Evolutionary conservation across 805 yeast species (phyloP), one percentile per base, ranked within the genome.

Genomic region (Clavispora phyllophila): DNA sequence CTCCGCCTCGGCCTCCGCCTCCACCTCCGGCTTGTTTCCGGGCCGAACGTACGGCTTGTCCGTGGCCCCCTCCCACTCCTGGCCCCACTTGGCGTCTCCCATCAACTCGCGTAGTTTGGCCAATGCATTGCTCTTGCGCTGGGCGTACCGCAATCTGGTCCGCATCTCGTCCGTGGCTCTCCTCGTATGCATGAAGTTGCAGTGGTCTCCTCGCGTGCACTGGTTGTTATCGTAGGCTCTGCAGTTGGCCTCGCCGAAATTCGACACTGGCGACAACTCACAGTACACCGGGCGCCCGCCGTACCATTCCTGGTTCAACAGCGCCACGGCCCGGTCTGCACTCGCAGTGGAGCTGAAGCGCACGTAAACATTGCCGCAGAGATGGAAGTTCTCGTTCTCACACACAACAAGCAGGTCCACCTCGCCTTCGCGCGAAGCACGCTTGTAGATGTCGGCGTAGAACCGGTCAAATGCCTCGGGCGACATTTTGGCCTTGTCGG

Each of bases 161-260:
- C 70, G 60, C 23, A 81, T 56, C 12, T 60, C 67, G 6, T 55
- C 55, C 2, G 76, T 57, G 0, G 95, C 87, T 29, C 72, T 62
- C 52, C 81, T 71, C 3, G 82, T 73, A 61, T 90, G 98, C 76
- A 88, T 84, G 61, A 86, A 89, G 61, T 90, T 90, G 63, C 98
- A 90, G 55, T 77, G 75, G 25, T 82, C 85, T 2, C 89, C 91
- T 57, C 97, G 74, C n/a, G 73, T 76, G 58, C 98, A 90, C 12
- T 65, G 66, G 19, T 71, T 63, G 2, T 70, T 62, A 29, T 82
- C 87, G 55, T 83, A 82, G 34, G 84, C 84, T 32, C 87, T 70
- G 57, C 98, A 90, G 42, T 78, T 72, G 10, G 95, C 84, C 42
- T 83, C 93, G 36, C 73, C 68, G 51, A 86, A 78, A 55, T 75